phyloP scores from a whole-genome alignment of 352 stramenopile species.

The Phytophthora constricta region DNA sequence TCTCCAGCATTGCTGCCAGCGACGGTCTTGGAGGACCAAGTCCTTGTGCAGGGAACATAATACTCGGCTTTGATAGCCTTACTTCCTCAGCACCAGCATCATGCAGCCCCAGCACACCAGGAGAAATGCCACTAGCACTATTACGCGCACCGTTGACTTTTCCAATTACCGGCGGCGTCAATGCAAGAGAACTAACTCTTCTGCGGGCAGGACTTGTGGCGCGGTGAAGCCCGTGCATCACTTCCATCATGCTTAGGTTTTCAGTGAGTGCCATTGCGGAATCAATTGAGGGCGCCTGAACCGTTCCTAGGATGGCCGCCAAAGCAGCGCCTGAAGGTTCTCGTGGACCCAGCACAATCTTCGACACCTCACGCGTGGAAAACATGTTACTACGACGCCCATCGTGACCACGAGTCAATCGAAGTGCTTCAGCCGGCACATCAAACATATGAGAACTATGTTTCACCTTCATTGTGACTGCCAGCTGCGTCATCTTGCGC shows the following conservation, averaged over 20 bases:
- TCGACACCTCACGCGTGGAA: constrained; percentile 51
- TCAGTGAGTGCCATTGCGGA: constrained; percentile 54
- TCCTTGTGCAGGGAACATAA: constrained; percentile 5
- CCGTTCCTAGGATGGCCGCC: constrained; percentile 51
- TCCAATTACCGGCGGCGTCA: constrained; percentile 16
- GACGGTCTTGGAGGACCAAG: constrained; percentile 2
- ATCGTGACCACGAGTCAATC: constrained; percentile 23
- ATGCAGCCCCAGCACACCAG: background rate
- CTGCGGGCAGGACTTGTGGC: constrained; percentile 23
- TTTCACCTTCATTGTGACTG: constrained; percentile 64
- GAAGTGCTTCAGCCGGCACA: constrained; percentile 31
- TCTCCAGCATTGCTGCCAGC: constrained; percentile 23
- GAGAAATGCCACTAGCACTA: background rate
- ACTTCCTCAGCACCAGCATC: background rate
- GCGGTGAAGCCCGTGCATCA: constrained; percentile 45
- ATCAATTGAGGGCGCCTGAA: constrained; percentile 60
- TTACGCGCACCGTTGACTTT: constrained; percentile 3
- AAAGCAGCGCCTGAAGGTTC: constrained; percentile 58
- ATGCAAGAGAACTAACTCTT: constrained; percentile 20
- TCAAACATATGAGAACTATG: constrained; percentile 41
- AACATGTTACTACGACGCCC: constrained; percentile 64
- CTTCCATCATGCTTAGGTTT: constrained; percentile 40
- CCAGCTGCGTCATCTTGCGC: constrained; percentile 73
- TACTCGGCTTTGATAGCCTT: constrained; percentile 7
- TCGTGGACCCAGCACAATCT: constrained; percentile 62